Base-by-base conservation (phyloP, 352 stramenopile species). In the Phytophthora niederhauseri region DNA sequence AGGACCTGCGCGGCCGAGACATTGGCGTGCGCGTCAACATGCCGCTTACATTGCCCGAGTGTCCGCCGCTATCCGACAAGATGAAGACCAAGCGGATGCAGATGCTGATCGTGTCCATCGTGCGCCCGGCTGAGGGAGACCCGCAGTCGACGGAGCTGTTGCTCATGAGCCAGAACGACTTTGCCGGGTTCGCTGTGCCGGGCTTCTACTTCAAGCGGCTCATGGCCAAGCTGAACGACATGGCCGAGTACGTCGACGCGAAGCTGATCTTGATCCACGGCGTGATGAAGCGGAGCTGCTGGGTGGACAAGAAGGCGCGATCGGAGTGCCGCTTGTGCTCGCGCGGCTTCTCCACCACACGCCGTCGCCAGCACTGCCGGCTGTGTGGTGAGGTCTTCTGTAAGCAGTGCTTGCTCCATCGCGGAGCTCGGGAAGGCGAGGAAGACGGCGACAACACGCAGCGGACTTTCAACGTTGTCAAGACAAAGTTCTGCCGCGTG, bases 371-470 rank as follows among this genome's bases (percentile, higher is more conserved):
- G 52, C 84, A 92, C 68, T 94, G 85, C 65, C 84, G 85, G 1
- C 59, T 94, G n/a, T 94, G 85, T 52, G 85, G 85, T 7, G 85
- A 93, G 28, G 79, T 93, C 1, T 85, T 91, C 30, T 93, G 85
- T 59, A 60, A 77, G 41, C 87, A 84, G 52, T 93, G 85, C 56
- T 61, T 84, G 36, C 50, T 92, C 28, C 75, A 78, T 53, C 80
- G 82, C 15, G 77, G 72, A 15, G 66, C 80, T 6, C 68, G 62
- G 22, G 46, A 67, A 15, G 49, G 61, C 14, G 63, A 51, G 11
- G 57, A 54, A 43, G 57, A 57, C 30, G 52, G 24, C 38, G 57
- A 75, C 30, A 64, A 24, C 67, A 31, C 43, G 3, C 19, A 64
- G 17, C 66, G 58, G 56, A 72, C 57, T 26, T 84, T 87, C 57